Conservation (phyloP, 305 asterid genomes). For the Withania somnifera region DNA sequence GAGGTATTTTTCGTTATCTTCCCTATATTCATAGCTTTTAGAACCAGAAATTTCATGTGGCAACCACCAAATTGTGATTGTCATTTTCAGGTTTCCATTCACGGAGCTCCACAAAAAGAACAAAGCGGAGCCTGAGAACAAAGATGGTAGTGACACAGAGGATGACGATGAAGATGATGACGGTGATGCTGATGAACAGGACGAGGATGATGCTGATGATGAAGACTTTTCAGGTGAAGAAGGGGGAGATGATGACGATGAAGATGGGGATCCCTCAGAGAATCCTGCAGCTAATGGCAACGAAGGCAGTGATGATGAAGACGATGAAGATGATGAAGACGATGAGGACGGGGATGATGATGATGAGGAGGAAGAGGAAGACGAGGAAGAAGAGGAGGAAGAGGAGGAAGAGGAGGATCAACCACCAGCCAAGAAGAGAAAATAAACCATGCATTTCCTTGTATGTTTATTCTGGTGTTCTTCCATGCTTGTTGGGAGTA, state of each 20-base stretch:
- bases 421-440: constrained; percentile 89
- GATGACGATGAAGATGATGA: constrained; percentile 69
- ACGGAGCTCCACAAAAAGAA: constrained; percentile 33
- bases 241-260: constrained; percentile 50
- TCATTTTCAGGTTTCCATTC: constrained; percentile 44
- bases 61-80: too few species aligned
- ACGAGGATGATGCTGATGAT: constrained; percentile 19
- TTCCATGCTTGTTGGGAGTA: constrained; percentile 25
- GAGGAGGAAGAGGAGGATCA: constrained; percentile 59
- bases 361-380: constrained; percentile 24
- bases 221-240: constrained; percentile 31
- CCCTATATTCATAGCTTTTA: not conserved
- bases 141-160: constrained; percentile 64
- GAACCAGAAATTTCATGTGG: not conserved
- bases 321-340: constrained; percentile 24
- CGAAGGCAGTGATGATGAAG: constrained; percentile 4
- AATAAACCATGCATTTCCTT: constrained; percentile 30
- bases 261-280: constrained; percentile 1
- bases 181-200: constrained; percentile 19
- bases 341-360: constrained; percentile 34
- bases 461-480: constrained; percentile 16
- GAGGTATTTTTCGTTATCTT: constrained; percentile 23
- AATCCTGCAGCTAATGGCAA: not conserved
- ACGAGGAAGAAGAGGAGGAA: constrained; percentile 18
- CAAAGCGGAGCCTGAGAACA: constrained; percentile 47